Evolutionary conservation across 2,329 filamentous ascomycete species (phyloP), one percentile per base, ranked within the genome.

Genomic region (Colletotrichum eleusines): DNA sequence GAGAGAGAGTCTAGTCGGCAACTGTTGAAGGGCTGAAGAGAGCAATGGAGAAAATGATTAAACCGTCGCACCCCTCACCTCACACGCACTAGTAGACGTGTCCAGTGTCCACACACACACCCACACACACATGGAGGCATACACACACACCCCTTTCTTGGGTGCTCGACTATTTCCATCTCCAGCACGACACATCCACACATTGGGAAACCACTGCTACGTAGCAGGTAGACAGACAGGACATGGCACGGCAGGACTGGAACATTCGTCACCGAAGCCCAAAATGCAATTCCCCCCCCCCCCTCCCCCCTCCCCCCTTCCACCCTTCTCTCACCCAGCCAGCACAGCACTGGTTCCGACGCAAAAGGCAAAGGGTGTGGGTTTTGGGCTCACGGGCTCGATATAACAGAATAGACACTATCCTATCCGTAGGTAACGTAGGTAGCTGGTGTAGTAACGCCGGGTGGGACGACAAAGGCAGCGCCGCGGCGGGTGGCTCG

Each of bases 21-120:
- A 28, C 26, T 28, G 48, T 7, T 20, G 7, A 31, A 51, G 16
- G 28, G 48, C 48, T 51, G 48, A 31, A 51, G 48, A 28, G 20
- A 35, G 63, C 40, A 20, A 46, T 23, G 42, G 67, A 57, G 58
- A 35, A n/a, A 46, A 23, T 61, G 63, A 48, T 63, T 59, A 44
- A 58, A n/a, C 44, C n/a, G 33, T 14, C 16, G 8, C 51, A 58
- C 58, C 64, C 48, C 53, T 63, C 35, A 18, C 14, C 48, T 53
- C 60, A 40, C 64, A 53, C 44, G 58, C 68, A 59, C 64, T 63
- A 68, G 68, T 46, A 67, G 64, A 71, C 68, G 68, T 71, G 68
- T 68, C 63, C 64, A 40, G 68, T 68, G 51, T 59, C 68, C 68
- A 68, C 64, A 63, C 59, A 31, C 58, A 42, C 42, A 12, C 28